Conservation (phyloP, 768 basidiomycete genomes). For the Tylopilus plumbeoviolaceoides region DNA sequence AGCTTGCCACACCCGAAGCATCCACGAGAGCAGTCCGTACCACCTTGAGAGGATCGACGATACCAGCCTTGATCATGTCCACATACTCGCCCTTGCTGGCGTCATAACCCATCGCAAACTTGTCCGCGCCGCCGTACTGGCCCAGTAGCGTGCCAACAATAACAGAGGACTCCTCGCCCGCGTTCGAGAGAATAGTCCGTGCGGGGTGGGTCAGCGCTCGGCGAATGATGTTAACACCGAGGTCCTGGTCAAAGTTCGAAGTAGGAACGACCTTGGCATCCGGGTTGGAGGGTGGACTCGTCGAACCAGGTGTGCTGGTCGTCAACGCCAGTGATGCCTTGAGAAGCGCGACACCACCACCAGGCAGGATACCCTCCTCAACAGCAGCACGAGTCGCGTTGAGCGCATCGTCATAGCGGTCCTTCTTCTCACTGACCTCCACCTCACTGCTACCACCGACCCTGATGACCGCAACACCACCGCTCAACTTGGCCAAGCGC, state of each 20-base stretch:
- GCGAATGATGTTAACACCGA: constrained; percentile 90
- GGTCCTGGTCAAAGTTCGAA: constrained; percentile 94
- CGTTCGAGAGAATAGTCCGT: neutral
- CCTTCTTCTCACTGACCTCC: constrained; percentile 92
- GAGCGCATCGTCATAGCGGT: constrained; percentile 93
- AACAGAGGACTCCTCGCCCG: constrained; percentile 86
- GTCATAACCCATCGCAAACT: constrained; percentile 88
- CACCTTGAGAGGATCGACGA: constrained; percentile 95
- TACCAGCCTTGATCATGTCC: constrained; percentile 46
- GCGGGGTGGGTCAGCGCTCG: neutral
- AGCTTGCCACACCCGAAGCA: constrained; percentile 87
- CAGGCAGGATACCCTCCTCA: constrained; percentile 97
- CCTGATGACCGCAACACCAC: constrained; percentile 98
- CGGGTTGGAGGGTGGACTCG: constrained; percentile 31
- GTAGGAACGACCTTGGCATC: constrained; percentile 69
- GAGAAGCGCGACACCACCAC: constrained; percentile 88
- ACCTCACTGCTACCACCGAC: constrained; percentile 89
- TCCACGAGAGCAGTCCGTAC: constrained; percentile 91
- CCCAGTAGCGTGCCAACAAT: constrained; percentile 58
- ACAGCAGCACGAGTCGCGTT: constrained; percentile 99
- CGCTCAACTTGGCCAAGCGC: constrained; percentile 91
- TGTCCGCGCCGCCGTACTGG: constrained; percentile 65
- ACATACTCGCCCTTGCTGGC: constrained; percentile 61
- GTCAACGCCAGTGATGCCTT: constrained; percentile 74
- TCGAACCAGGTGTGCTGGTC: constrained; percentile 45